Evolutionary conservation across 2,329 filamentous ascomycete genomes (phyloP).

Genomic region (Chrysoporthe deuterocubensis): DNA sequence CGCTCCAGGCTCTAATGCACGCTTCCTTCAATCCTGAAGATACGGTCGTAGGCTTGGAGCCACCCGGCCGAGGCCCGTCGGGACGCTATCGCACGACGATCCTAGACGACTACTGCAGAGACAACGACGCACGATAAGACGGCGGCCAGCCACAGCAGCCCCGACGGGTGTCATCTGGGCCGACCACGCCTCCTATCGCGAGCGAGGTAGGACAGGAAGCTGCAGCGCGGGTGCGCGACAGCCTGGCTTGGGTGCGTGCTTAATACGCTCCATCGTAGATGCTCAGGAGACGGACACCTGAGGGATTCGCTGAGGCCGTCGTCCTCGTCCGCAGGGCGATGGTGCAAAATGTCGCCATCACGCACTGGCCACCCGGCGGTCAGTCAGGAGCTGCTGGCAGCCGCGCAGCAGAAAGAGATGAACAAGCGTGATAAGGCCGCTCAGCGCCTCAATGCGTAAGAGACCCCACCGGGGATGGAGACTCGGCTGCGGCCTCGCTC

Average conservation of each 20-base stretch:
- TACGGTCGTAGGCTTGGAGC: not conserved
- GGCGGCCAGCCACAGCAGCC: not conserved
- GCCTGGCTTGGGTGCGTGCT: no score
- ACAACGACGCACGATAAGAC: not conserved
- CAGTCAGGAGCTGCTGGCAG: not conserved
- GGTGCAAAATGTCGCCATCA: constrained; percentile 17
- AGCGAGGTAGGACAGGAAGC: not conserved
- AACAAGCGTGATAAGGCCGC: not conserved
- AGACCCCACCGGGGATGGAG: constrained; percentile 3
- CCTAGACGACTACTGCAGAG: not conserved
- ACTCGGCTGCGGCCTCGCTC: constrained; percentile 13
- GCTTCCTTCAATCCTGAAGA: not conserved
- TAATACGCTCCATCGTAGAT: no score
- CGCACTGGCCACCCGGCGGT: constrained; percentile 1
- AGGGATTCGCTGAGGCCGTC: not conserved
- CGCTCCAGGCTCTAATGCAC: not conserved
- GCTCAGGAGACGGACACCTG: no score
- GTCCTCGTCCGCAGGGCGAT: not conserved
- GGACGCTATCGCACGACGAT: not conserved
- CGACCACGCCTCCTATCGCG: not conserved
- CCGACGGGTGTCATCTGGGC: not conserved
- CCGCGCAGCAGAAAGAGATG: not conserved
- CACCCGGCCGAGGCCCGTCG: not conserved
- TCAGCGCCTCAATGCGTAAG: constrained; percentile 3
- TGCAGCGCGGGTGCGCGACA: not conserved